A percentile compares a stretch with the other conserved stretches of the same genome.
phyloP scores from a whole-genome alignment of 306 rosid genomes.

The Castanea sativa region DNA sequence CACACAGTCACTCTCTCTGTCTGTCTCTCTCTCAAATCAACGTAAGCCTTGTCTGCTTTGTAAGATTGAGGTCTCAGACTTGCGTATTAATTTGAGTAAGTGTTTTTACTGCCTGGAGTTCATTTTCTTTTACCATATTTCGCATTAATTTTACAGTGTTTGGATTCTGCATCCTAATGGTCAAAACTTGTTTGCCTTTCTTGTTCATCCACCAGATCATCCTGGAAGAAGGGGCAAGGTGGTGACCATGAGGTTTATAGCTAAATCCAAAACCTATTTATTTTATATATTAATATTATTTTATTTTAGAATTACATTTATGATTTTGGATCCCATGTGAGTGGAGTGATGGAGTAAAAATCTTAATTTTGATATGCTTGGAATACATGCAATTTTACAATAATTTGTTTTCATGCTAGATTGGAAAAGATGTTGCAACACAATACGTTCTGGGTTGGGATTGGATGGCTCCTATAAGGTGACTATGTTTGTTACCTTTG shows the following conservation, averaged over 20 bases:
- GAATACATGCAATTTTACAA: neutral
- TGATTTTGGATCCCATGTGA: neutral
- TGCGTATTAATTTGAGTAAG: no score
- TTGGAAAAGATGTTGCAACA: conserved; percentile 91
- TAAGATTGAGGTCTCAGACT: no score
- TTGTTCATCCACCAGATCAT: conserved; percentile 95
- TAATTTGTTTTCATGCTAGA: conserved; percentile 40
- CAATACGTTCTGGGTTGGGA: conserved; percentile 97
- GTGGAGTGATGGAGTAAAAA: conserved; percentile 13
- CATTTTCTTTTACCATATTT: neutral
- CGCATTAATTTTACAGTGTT: no score
- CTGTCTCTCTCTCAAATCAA: no score
- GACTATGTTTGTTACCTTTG: conserved; percentile 25
- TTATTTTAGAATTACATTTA: neutral
- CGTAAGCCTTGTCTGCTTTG: no score
- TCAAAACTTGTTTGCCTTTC: conserved; percentile 77
- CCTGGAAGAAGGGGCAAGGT: conserved; percentile 91
- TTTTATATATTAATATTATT: neutral
- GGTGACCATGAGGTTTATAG: conserved; percentile 87
- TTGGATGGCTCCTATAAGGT: conserved; percentile 97
- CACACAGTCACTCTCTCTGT: no score
- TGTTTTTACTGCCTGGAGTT: conserved; percentile 26
- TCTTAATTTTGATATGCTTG: no score
- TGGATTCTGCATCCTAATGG: conserved; percentile 55
- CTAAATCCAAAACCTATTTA: neutral